Evolutionary conservation across 371 early-diverging fungal species (phyloP).

Genomic region (Circinella umbellata): DNA sequence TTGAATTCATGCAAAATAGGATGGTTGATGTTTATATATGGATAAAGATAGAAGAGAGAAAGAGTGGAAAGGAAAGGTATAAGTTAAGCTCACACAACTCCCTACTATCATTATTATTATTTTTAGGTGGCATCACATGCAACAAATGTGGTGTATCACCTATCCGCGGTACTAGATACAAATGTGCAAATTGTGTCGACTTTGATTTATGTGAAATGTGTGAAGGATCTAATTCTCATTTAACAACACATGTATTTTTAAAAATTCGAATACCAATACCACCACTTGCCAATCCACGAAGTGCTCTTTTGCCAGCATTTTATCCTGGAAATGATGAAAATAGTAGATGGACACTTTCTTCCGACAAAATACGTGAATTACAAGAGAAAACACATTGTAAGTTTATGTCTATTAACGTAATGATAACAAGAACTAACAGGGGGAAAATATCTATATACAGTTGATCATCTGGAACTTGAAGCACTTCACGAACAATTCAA

Average conservation of each 20-base stretch:
- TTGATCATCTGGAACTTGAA: constrained; percentile 84
- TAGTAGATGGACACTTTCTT: constrained; percentile 32
- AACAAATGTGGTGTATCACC: constrained; percentile 88
- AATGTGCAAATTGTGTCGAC: constrained; percentile 93
- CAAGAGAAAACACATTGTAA: constrained; percentile 75
- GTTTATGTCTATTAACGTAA: constrained; percentile 11
- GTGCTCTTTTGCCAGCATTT: constrained; percentile 77
- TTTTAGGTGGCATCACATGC: constrained; percentile 86
- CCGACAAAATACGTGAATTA: constrained; percentile 51
- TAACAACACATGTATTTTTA: constrained; percentile 83
- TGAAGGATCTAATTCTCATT: constrained; percentile 79
- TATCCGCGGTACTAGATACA: constrained; percentile 90
- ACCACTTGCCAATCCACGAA: constrained; percentile 89
- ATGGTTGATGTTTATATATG: not conserved
- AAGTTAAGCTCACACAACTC: too few relatives aligned
- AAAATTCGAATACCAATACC: constrained; percentile 94
- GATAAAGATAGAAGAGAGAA: not conserved
- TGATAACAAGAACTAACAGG: not conserved
- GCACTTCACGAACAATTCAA: constrained; percentile 88
- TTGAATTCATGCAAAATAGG: constrained; percentile 2
- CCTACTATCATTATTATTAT: too few relatives aligned
- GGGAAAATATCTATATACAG: constrained; percentile 31
- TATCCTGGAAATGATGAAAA: constrained; percentile 70
- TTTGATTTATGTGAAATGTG: constrained; percentile 95
- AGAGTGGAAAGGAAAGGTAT: too few relatives aligned